Evolutionary conservation across 495 filamentous ascomycete genomes (phyloP).

Genomic region (Penicillium macrosclerotiorum): DNA sequence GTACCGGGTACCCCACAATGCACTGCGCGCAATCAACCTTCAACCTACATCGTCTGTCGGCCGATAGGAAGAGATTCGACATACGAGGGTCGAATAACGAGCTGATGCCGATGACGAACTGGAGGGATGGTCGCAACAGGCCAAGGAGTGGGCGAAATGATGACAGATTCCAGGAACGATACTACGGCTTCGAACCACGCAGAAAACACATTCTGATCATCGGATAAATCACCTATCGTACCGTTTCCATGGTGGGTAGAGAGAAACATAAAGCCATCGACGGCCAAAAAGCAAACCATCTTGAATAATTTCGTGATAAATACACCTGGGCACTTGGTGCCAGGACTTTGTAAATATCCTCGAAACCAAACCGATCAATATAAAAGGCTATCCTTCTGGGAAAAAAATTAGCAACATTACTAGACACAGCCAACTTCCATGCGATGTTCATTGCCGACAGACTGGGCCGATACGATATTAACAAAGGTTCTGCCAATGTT

Average conservation of each 20-base stretch:
- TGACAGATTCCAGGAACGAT: background rate
- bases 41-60: background rate
- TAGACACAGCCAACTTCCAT: constrained; percentile 59
- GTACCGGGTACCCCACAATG: constrained; percentile 3
- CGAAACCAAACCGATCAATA: constrained; percentile 52
- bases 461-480: constrained; percentile 33
- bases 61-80: background rate
- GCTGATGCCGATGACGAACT: too few species aligned
- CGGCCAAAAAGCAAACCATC: constrained; percentile 50
- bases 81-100: background rate
- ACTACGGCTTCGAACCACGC: too few species aligned
- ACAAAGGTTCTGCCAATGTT: constrained; percentile 31
- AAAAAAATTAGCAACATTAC: constrained; percentile 53
- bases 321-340: constrained; percentile 54
- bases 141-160: background rate
- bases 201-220: background rate
- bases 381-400: constrained; percentile 54
- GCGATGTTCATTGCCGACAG: constrained; percentile 61
- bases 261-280: background rate
- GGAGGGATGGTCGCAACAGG: background rate
- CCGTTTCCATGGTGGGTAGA: constrained; percentile 11
- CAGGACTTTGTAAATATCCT: constrained; percentile 56
- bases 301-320: constrained; percentile 59
- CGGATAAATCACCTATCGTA: too few species aligned
- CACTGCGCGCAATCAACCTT: too few species aligned